Percentiles rank a stretch among this genome's conserved stretches.
phyloP scores from a whole-genome alignment of 352 stramenopile species.

The Globisporangium canariense region DNA sequence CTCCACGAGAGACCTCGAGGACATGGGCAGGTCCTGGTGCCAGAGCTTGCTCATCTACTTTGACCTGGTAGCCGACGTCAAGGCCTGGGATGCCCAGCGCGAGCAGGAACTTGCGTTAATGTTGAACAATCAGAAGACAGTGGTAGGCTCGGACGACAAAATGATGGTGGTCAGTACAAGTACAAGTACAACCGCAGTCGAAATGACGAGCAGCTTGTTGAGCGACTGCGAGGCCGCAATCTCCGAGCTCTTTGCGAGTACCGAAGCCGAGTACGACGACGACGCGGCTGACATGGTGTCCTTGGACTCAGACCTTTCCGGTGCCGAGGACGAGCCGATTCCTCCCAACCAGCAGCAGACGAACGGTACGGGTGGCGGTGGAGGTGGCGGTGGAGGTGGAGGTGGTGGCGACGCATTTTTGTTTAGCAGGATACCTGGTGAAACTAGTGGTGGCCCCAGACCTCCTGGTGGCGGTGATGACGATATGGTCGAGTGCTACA shows the following conservation, averaged over 20 bases:
- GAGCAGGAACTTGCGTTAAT: conserved; percentile 5
- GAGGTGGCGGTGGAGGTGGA: background rate
- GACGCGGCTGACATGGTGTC: conserved; percentile 12
- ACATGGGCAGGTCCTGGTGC: conserved; percentile 73
- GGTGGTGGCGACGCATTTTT: background rate
- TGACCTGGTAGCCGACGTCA: conserved; percentile 46
- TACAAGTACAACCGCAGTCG: conserved; percentile 5
- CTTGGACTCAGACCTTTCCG: conserved; percentile 63
- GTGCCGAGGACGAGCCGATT: conserved; percentile 62
- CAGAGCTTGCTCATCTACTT: conserved; percentile 78
- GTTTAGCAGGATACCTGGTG: background rate
- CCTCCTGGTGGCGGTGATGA: background rate
- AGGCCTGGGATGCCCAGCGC: conserved; percentile 25
- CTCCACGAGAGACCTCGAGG: conserved; percentile 66
- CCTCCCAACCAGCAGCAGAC: conserved; percentile 26
- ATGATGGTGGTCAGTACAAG: background rate
- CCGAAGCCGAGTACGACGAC: conserved; percentile 24
- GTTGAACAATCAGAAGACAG: background rate
- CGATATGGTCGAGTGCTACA: conserved; percentile 25
- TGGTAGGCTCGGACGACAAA: background rate
- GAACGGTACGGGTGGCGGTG: background rate
- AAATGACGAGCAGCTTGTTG: conserved; percentile 35
- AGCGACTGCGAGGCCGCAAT: conserved; percentile 62
- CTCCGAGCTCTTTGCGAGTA: conserved; percentile 44
- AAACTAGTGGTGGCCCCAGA: conserved; percentile 8